phyloP scores from a whole-genome alignment of 805 yeast species.

The Cyberlindnera subsufficiens region DNA sequence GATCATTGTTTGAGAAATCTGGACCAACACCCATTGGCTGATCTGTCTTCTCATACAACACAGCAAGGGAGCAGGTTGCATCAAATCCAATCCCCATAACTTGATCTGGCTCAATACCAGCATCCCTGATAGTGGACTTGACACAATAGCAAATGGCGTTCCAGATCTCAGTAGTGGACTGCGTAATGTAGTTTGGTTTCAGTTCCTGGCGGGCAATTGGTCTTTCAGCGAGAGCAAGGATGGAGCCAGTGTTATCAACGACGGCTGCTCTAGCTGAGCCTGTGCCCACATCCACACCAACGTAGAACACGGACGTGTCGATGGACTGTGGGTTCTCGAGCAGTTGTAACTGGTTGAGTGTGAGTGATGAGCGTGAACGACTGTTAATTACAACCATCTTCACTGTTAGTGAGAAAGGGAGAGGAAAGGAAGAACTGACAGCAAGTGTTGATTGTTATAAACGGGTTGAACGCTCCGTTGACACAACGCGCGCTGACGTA shows the following conservation, averaged over 20 bases:
- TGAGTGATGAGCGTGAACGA: slow-evolving; percentile 24
- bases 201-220: slow-evolving; percentile 74
- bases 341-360: slow-evolving; percentile 22
- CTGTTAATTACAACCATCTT: slow-evolving; percentile 1
- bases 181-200: slow-evolving; percentile 72
- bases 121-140: slow-evolving; percentile 63
- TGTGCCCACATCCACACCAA: slow-evolving; percentile 95
- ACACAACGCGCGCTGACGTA: too few species aligned
- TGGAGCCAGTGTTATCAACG: slow-evolving; percentile 77
- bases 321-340: slow-evolving; percentile 22
- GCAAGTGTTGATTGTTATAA: too few species aligned
- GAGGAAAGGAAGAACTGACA: too few species aligned
- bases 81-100: slow-evolving; percentile 92
- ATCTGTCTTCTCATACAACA: slow-evolving; percentile 56
- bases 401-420: too few species aligned
- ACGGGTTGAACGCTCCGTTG: too few species aligned
- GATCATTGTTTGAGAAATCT: slow-evolving; percentile 62
- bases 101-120: slow-evolving; percentile 59
- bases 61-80: slow-evolving; percentile 95
- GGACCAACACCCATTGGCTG: slow-evolving; percentile 89
- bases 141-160: slow-evolving; percentile 79
- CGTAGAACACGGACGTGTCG: slow-evolving; percentile 37
- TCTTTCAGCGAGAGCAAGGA: slow-evolving; percentile 71
- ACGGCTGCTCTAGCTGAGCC: slow-evolving; percentile 96
- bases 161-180: slow-evolving; percentile 91